Evolutionary conservation across 2,329 filamentous ascomycete genomes (phyloP), one percentile per base, ranked within the genome.

Genomic region (Trichoderma lentiforme): DNA sequence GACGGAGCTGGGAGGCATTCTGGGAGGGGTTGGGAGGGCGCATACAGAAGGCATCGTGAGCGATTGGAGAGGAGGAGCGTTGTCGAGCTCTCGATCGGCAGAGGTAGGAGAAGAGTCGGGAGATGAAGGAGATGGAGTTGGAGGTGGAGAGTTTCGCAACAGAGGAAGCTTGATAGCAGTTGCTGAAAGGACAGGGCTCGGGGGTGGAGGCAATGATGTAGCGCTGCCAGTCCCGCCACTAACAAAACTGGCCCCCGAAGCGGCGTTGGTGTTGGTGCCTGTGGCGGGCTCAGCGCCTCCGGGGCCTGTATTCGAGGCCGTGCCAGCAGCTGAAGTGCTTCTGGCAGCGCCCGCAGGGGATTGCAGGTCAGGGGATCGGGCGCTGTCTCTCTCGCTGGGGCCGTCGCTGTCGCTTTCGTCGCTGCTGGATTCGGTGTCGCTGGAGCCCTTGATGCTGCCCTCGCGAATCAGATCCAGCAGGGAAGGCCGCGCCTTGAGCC

Each of bases 21-120:
- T 21, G 21, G 74, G 71, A 73, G 74, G 7, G 1, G 3, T 7
- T 74, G 73, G 75, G 73, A 73, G 75, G 73, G 72, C 80, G 83
- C 86, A 83, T 86, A 89, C 87, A 78, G 86, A 83, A 83, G 86
- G 83, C 87, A 89, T 89, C 77, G 82, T 86, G 83, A 80, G 78
- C 78, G 81, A 77, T 76, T 77, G 74, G 73, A 77, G 73, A 74
- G 75, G 74, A 66, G 77, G 74, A 71, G 76, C 74, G 74, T 76
- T 71, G 74, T 77, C 75, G 63, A 75, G 74, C 70, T 77, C 76
- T 74, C 75, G 76, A 66, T 76, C 75, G 56, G 74, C 28, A 30
- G 57, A 24, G 24, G 39, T 18, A 21, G 67, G 47, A 30, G 57
- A 61, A 15, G 77, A 74, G 80, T 77, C 75, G 74, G 78, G 76